Conservation (phyloP, 228 moss, liverwort and hornwort species). For the Sphagnum magellanicum region DNA sequence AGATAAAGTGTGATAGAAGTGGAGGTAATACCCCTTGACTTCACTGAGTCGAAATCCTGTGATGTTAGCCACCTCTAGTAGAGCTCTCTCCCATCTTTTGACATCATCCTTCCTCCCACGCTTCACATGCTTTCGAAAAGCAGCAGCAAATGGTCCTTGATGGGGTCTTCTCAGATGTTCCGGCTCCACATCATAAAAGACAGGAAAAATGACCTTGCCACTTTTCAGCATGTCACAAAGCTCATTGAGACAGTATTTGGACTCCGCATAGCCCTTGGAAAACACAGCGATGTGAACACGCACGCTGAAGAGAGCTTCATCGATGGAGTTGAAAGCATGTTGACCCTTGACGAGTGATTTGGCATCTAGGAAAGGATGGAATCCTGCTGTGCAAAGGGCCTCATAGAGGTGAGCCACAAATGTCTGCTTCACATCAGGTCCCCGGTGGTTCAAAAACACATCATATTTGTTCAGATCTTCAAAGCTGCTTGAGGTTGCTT, state of each 20-base stretch:
- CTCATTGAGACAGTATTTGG: conserved; percentile 21
- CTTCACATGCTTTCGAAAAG: too few species aligned
- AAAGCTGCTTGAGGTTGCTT: background rate
- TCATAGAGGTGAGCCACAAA: conserved; percentile 26
- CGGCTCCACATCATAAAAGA: conserved; percentile 19
- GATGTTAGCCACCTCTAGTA: too few species aligned
- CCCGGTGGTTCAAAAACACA: conserved; percentile 28
- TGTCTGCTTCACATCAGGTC: conserved; percentile 17
- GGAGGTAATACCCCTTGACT: too few species aligned
- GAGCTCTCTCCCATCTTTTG: too few species aligned
- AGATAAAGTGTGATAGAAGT: too few species aligned
- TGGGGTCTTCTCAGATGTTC: conserved; percentile 10
- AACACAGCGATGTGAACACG: conserved; percentile 17
- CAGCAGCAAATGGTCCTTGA: background rate
- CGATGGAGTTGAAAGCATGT: conserved; percentile 12
- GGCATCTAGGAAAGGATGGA: conserved; percentile 21
- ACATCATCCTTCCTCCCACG: too few species aligned
- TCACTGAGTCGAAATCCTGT: too few species aligned
- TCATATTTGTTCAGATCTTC: conserved; percentile 20
- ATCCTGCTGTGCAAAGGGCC: conserved; percentile 17
- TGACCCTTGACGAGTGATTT: conserved; percentile 20
- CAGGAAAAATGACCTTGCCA: conserved; percentile 21
- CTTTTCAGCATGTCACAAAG: conserved; percentile 15
- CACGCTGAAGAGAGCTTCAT: conserved; percentile 17
- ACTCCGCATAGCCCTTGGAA: conserved; percentile 19